phyloP scores from a whole-genome alignment of 2,329 filamentous ascomycete genomes.

The Achaetomium macrosporum region DNA sequence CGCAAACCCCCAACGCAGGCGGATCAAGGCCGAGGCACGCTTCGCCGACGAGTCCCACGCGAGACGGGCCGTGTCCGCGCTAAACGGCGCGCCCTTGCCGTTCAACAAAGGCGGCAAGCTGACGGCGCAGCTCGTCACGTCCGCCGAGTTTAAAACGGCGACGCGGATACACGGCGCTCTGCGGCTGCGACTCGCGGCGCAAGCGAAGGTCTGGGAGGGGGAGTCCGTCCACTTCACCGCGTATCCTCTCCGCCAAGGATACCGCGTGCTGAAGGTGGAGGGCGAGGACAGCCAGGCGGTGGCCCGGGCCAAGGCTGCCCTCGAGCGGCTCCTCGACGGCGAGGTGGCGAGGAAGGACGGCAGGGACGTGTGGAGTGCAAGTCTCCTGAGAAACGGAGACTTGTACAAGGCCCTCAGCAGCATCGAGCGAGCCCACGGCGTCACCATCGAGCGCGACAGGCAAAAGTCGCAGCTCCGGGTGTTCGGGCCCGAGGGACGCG shows the following conservation, averaged over 20 bases:
- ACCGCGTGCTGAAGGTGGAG: slow-evolving; percentile 35
- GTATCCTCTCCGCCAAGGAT: slow-evolving; percentile 25
- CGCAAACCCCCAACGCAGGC: slow-evolving; percentile 25
- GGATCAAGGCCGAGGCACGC: slow-evolving; percentile 35
- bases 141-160: slow-evolving; percentile 35
- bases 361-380: slow-evolving; percentile 30
- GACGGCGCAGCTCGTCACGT: slow-evolving; percentile 33
- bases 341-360: slow-evolving; percentile 24
- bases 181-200: slow-evolving; percentile 25
- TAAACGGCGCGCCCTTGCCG: slow-evolving; percentile 29
- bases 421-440: slow-evolving; percentile 20
- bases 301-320: slow-evolving; percentile 27
- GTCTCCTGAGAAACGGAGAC: no score
- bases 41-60: slow-evolving; percentile 37
- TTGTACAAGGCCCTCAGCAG: slow-evolving; percentile 18
- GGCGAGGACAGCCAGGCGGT: slow-evolving; percentile 29
- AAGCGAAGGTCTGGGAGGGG: slow-evolving; percentile 28
- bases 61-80: slow-evolving; percentile 26
- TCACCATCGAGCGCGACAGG: slow-evolving; percentile 29
- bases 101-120: slow-evolving; percentile 33
- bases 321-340: slow-evolving; percentile 33
- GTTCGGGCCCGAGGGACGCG: slow-evolving; percentile 24
- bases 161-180: slow-evolving; percentile 31
- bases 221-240: slow-evolving; percentile 26
- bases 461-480: slow-evolving; percentile 28